These are phyloP conservation scores for Colletotrichum endophyticum DNA, from an alignment of 2,329 filamentous ascomycete genomes.

Conservation along the genomic window DNA sequence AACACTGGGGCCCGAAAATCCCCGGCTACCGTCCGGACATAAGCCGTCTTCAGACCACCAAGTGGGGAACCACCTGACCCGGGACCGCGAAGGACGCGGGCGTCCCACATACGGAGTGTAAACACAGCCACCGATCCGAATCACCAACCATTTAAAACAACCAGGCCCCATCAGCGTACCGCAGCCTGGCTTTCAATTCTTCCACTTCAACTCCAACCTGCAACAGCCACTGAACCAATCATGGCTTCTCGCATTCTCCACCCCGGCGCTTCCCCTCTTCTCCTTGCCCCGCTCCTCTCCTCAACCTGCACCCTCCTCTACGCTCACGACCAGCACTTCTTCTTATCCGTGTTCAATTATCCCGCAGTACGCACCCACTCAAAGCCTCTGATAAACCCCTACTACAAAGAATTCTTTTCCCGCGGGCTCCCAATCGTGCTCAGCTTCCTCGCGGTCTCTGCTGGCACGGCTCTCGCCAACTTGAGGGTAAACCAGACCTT, in stretches of 20 bases:
- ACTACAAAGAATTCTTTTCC: conserved; percentile 28
- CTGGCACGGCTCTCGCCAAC: background rate
- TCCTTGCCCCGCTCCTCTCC: conserved; percentile 32
- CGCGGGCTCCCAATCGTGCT: conserved; percentile 16
- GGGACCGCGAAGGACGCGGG: background rate
- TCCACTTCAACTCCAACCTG: background rate
- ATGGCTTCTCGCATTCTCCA: conserved; percentile 26
- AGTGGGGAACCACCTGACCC: background rate
- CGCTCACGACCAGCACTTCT: conserved; percentile 26
- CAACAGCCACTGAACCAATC: background rate
- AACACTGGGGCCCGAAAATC: background rate
- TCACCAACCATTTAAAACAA: background rate
- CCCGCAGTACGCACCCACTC: background rate
- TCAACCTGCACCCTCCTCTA: conserved; percentile 32
- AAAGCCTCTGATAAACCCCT: conserved; percentile 27
- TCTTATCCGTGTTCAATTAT: conserved; percentile 16
- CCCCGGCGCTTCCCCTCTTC: conserved; percentile 24
- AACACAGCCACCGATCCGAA: background rate
- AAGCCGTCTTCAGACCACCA: background rate
- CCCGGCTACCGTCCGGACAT: background rate
- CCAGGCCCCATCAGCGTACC: background rate
- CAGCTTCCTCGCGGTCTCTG: background rate
- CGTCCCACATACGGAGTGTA: background rate
- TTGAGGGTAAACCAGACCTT: background rate
- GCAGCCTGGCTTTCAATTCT: background rate